Evolutionary conservation across 1,284 basidiomycete species (phyloP).

Genomic region (Ustilago shanxiensis): DNA sequence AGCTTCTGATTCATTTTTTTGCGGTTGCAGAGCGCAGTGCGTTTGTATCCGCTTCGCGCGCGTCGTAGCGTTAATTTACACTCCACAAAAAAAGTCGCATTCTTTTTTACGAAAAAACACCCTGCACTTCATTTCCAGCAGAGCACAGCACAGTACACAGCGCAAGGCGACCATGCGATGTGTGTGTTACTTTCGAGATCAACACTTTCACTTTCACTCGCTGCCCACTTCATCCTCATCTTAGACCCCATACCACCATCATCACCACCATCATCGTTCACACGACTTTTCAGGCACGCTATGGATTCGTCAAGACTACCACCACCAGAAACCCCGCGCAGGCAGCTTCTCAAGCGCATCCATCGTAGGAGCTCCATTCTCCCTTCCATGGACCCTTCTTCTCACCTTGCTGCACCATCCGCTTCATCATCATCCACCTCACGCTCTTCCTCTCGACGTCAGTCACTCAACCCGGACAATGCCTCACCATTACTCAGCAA

Average conservation of each 20-base stretch:
- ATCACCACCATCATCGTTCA: background rate
- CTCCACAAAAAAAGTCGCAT: background rate
- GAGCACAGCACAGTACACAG: background rate
- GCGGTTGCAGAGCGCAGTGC: background rate
- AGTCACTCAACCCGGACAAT: slow-evolving; percentile 20
- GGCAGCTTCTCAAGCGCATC: slow-evolving; percentile 56
- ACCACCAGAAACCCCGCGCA: slow-evolving; percentile 50
- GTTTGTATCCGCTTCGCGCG: slow-evolving; percentile 26
- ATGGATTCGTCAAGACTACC: slow-evolving; percentile 35
- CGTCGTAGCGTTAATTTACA: slow-evolving; percentile 31
- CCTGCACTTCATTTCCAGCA: no score
- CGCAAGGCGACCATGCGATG: no score
- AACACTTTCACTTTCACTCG: slow-evolving; percentile 25
- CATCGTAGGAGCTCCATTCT: slow-evolving; percentile 49
- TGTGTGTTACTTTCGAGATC: slow-evolving; percentile 36
- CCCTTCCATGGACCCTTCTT: slow-evolving; percentile 25
- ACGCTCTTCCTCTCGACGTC: slow-evolving; percentile 22
- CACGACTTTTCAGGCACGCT: no score
- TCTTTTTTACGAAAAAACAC: slow-evolving; percentile 1
- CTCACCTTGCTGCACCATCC: slow-evolving; percentile 19
- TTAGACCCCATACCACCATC: background rate
- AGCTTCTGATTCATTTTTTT: background rate
- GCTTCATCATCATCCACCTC: slow-evolving; percentile 17
- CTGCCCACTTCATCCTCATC: no score
- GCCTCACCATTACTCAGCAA: slow-evolving; percentile 14